Base-by-base conservation (phyloP, 257 asterid species). In the Capsicum chinense region DNA sequence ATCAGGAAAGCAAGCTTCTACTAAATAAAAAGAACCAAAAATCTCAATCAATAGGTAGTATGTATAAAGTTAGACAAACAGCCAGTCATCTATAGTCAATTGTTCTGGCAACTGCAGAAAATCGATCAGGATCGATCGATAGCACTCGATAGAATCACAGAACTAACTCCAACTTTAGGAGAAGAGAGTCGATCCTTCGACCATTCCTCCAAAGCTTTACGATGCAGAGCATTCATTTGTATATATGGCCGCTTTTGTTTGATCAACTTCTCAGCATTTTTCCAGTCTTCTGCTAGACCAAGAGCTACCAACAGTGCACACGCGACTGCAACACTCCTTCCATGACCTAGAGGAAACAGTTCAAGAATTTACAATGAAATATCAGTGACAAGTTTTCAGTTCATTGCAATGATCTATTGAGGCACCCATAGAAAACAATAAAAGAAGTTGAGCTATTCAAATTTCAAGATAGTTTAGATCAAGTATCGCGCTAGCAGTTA, bases 301-400 rank as follows among this genome's bases (percentile, higher is more conserved):
- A 96, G 95, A 88, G 95, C 97, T 56, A 94, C 98, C 86, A 96
- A 85, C 82, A 96, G 86, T 7, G 98, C 98, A 26, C 99, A 94
- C 94, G 91, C 90, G 58, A 94, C 98, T 6, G 98, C 98, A 64
- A 96, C 98, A 84, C 99, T 96, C 87, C 99, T 89, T 68, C 99
- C 99, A 70, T 95, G 98, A 68, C 99, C 99, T 96, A 82, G 35
- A 42, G 33, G 21, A 59, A 74, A 37, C 33, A 17, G 26, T 37
- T 64, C 44, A 85, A 57, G 14, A 44, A 74, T 58, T 63, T 50
- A 86, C 70, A 15, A 6, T n/a, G 17, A 58, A 62, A 10, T 8
- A 79, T 37, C 3, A 57, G 42, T 48, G 35, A 8, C 1, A 14
- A 13, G 19, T 58, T 7, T 7, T 58, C 9, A 10, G 76, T 74